phyloP scores from a whole-genome alignment of 2,329 filamentous ascomycete genomes.

The Trichophyton schoenleinii region DNA sequence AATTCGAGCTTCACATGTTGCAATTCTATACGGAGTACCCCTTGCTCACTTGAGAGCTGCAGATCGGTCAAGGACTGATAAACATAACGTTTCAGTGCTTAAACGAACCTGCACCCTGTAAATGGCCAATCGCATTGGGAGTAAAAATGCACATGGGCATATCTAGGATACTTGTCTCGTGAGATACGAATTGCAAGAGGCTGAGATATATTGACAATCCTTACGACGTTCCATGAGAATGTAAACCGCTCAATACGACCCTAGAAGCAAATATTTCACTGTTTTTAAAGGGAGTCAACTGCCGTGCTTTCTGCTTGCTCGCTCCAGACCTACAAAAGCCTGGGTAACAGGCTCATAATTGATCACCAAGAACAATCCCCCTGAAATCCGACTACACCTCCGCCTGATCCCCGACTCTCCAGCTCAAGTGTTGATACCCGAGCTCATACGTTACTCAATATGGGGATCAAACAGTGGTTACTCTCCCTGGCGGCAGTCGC shows the following conservation, averaged over 20 bases:
- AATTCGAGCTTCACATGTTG: not conserved
- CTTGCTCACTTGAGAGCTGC: not conserved
- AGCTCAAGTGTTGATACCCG: not conserved
- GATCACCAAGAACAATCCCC: not conserved
- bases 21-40: not conserved
- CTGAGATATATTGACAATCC: not conserved
- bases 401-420: not conserved
- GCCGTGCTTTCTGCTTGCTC: not conserved
- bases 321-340: not conserved
- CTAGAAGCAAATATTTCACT: not conserved
- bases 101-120: not conserved
- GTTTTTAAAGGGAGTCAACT: not conserved
- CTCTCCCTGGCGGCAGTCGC: not conserved
- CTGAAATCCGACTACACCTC: not conserved
- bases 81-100: not conserved
- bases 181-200: not conserved
- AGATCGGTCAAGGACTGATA: not conserved
- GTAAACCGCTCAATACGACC: not conserved
- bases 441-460: not conserved
- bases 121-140: not conserved
- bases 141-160: not conserved
- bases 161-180: not conserved
- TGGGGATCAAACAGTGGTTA: not conserved
- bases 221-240: not conserved
- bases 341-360: not conserved